Evolutionary conservation across 768 basidiomycete species (phyloP).

Genomic region (Calocybe indica): DNA sequence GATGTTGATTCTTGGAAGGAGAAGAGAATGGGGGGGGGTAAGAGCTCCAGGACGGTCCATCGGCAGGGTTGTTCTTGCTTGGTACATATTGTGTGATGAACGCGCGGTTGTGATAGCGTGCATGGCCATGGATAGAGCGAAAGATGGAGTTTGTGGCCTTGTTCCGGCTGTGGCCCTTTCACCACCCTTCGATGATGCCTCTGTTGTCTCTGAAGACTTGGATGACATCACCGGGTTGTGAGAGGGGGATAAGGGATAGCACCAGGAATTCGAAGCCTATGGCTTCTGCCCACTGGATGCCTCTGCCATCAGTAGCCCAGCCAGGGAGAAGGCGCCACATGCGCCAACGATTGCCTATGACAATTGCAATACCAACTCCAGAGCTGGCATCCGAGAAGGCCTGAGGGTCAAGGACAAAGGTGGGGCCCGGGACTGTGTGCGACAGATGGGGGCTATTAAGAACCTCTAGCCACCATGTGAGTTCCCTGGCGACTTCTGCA

Average conservation of each 20-base stretch:
- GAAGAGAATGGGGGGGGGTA: slow-evolving; percentile 9
- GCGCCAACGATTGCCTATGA: slow-evolving; percentile 20
- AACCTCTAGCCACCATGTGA: slow-evolving; percentile 26
- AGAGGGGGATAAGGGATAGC: slow-evolving; percentile 9
- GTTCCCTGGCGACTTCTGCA: slow-evolving; percentile 12
- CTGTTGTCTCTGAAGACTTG: slow-evolving; percentile 26
- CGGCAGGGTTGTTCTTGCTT: slow-evolving; percentile 24
- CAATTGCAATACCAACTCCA: slow-evolving; percentile 25
- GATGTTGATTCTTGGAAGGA: too few relatives aligned
- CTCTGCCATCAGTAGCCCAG: slow-evolving; percentile 22
- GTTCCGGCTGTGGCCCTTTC: slow-evolving; percentile 30
- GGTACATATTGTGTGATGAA: too few relatives aligned
- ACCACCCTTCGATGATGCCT: slow-evolving; percentile 37
- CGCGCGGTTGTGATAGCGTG: slow-evolving; percentile 12
- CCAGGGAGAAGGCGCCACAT: slow-evolving; percentile 26
- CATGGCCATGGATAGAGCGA: slow-evolving; percentile 9
- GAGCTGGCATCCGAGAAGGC: slow-evolving; percentile 41
- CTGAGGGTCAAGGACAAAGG: slow-evolving; percentile 13
- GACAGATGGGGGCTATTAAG: slow-evolving; percentile 7
- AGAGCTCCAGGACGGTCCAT: slow-evolving; percentile 18
- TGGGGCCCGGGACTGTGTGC: slow-evolving; percentile 25
- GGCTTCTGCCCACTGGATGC: slow-evolving; percentile 42
- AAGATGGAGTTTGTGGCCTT: slow-evolving; percentile 21
- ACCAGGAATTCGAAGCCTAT: slow-evolving; percentile 33
- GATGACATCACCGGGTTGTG: neutral